Evolutionary conservation across 208 protist genomes (phyloP), one percentile per base, ranked within the genome.

Genomic region (Leishmania turanica): DNA sequence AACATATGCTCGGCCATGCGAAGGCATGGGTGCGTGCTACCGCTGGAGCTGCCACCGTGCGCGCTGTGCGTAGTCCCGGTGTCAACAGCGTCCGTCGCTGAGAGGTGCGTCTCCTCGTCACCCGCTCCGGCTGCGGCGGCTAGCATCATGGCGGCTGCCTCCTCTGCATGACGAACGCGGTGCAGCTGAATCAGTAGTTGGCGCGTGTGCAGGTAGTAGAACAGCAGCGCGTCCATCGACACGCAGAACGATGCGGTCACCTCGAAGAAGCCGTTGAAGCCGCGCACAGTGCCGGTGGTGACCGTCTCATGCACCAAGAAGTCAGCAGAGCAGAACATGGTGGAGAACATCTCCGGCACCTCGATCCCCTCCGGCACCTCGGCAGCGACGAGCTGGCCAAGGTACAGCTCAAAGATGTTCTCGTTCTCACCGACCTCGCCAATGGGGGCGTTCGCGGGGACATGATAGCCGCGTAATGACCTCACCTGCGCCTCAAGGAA

Each of bases 251-350:
- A 88, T 31, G 95, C 83, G 17, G 92, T 96, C 47, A 95, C 96
- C 79, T 98, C 95, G 78, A 98, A 91, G 87, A 97, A 97, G 49
- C 91, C 95, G 79, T 96, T 98, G 51, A 96, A 85, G 15, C 93
- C 93, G 31, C 84, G 90, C 74, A 98, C 90, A n/a, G 93, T 88
- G 1, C 88, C 90, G 4, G 93, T 97, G 65, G 93, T 96, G 40
- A 96, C 90, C 7, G 95, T 97, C 83, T 98, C 95, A 81, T 98
- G 95, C 21, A 98, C 75, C 3, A 98, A 77, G 71, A 98, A 98
- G 84, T 98, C 95, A 2, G 89, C 92, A 24, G 92, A 93, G 87
- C 92, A 96, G 84, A 98, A 98, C 54, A 98, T 78, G 54, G 81
- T 76, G 24, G 84, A 78, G 73, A 92, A 93, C 71, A 82, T 73